Percentiles rank a stretch among this genome's conserved stretches.
phyloP scores from a whole-genome alignment of 169 alveolate genomes.

The Ichthyophthirius multifiliis region DNA sequence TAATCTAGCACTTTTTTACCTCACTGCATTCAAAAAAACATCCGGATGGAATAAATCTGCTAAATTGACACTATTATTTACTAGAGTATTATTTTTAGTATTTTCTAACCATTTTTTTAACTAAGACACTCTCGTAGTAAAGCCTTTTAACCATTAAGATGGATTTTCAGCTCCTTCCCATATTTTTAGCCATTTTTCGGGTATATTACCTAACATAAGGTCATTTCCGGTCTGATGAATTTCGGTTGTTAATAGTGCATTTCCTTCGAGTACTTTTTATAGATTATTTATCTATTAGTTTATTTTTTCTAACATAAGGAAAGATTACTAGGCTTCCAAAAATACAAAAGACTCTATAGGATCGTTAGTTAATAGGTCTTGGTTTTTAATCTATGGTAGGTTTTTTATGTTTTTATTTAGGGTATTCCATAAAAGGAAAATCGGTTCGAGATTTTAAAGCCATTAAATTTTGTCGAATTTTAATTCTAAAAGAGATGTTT shows the following conservation, averaged over 20 bases:
- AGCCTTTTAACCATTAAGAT: slow-evolving; percentile 67
- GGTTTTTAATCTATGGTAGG: slow-evolving; percentile 37
- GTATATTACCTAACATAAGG: slow-evolving; percentile 40
- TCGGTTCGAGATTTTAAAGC: slow-evolving; percentile 75
- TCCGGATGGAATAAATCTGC: slow-evolving; percentile 89
- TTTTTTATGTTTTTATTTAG: slow-evolving; percentile 47
- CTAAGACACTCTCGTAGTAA: slow-evolving; percentile 64
- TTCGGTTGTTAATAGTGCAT: slow-evolving; percentile 20
- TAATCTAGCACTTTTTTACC: slow-evolving; percentile 35
- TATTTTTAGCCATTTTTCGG: slow-evolving; percentile 72
- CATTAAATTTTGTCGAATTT: slow-evolving; percentile 74
- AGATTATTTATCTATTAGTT: not conserved
- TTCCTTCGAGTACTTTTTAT: slow-evolving; percentile 28
- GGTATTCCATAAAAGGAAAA: slow-evolving; percentile 74
- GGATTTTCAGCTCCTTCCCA: slow-evolving; percentile 89
- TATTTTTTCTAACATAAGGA: too few relatives aligned
- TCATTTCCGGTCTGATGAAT: slow-evolving; percentile 5
- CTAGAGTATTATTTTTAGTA: slow-evolving; percentile 32
- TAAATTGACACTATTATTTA: slow-evolving; percentile 56
- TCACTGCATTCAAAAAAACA: slow-evolving; percentile 63
- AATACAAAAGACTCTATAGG: slow-evolving; percentile 76
- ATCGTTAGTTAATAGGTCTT: slow-evolving; percentile 56
- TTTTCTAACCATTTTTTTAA: slow-evolving; percentile 64
- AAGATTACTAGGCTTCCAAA: slow-evolving; percentile 52
- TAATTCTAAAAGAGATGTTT: slow-evolving; percentile 58